phyloP scores from a whole-genome alignment of 2,329 filamentous ascomycete species.

The Akanthomyces dipterigenus region DNA sequence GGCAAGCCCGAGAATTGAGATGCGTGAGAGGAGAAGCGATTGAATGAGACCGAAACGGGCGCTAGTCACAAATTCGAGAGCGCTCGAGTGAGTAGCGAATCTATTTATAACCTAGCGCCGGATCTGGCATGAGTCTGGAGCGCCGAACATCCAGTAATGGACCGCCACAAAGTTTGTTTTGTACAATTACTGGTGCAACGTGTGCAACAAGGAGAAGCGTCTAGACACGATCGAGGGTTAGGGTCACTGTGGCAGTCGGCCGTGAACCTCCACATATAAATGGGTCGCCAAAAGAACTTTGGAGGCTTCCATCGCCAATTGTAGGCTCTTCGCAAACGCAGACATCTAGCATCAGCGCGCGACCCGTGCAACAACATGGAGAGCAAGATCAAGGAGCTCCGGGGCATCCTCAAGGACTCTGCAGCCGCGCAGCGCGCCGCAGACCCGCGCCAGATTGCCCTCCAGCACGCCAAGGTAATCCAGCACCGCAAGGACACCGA shows the following conservation, averaged over 20 bases:
- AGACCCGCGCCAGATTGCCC: conserved; percentile 56
- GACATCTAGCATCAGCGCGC: background rate
- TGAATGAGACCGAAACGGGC: no score
- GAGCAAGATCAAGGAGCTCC: conserved; percentile 30
- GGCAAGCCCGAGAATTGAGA: background rate
- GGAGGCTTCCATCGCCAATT: conserved; percentile 2
- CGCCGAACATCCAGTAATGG: background rate
- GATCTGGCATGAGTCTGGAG: background rate
- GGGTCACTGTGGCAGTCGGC: background rate
- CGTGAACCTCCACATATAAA: conserved; percentile 4
- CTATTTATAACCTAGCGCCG: no score
- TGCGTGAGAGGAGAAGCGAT: no score
- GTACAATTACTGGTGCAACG: background rate
- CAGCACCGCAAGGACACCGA: conserved; percentile 78
- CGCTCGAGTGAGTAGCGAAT: no score
- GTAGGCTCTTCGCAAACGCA: background rate
- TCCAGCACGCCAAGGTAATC: conserved; percentile 76
- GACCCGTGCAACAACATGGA: background rate
- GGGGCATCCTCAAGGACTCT: conserved; percentile 55
- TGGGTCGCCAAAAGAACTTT: conserved; percentile 1
- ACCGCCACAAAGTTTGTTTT: background rate
- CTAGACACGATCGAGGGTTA: background rate
- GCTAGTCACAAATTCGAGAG: no score
- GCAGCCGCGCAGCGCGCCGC: conserved; percentile 20
- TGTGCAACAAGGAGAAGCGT: background rate